Conservation (phyloP, 306 rosid genomes). For the Malus sylvestris region DNA sequence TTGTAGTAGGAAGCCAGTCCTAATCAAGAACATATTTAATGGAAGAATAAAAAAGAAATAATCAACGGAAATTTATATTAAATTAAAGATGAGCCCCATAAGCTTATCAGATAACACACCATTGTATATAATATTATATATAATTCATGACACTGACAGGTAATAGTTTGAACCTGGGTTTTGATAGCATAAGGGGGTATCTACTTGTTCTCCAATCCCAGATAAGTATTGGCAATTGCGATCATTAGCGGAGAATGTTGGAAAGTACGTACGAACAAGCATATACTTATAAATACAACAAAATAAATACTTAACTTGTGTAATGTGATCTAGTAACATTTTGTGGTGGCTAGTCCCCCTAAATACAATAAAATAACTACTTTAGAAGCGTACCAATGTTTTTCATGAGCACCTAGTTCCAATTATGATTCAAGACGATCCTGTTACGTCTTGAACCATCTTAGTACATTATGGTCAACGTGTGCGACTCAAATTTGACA, state of each 20-base stretch:
- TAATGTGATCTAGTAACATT: background rate
- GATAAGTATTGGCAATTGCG: background rate
- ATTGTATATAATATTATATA: no score
- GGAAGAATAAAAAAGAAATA: background rate
- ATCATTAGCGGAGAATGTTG: background rate
- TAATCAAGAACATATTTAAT: background rate
- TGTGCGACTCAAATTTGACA: no score
- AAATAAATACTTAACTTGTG: background rate
- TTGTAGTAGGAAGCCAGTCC: background rate
- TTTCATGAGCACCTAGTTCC: background rate
- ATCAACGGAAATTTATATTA: no score
- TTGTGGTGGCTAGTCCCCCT: background rate
- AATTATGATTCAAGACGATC: background rate
- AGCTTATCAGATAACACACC: no score
- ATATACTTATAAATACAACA: background rate
- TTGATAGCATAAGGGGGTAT: background rate
- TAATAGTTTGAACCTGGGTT: background rate
- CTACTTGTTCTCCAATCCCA: background rate
- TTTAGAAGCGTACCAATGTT: background rate
- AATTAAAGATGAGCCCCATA: background rate
- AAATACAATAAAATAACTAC: background rate
- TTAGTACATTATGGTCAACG: no score
- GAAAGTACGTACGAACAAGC: background rate
- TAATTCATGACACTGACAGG: no score
- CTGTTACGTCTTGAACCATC: no score